A percentile compares a stretch with the other conserved stretches of the same genome.
phyloP scores from a whole-genome alignment of 176 grass and related monocot genomes.

The Zea mays region Zm-B73-REFERENCE-NAM-5.0 NC_050097.1:148315001-148315500 shows the following conservation, averaged over 20 bases:
- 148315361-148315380: conserved; percentile 55
- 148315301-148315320: conserved; percentile 56
- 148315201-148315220: neutral
- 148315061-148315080: neutral
- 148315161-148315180: conserved; percentile 73
- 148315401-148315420: conserved; percentile 65
- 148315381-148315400: conserved; percentile 81
- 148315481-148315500: conserved; percentile 78
- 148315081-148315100: neutral
- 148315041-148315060: conserved; percentile 62
- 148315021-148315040: conserved; percentile 66
- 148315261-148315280: conserved; percentile 14
- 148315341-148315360: conserved; percentile 54
- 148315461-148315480: conserved; percentile 93
- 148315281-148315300: conserved; percentile 7
- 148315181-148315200: conserved; percentile 23
- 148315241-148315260: conserved; percentile 32
- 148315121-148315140: conserved; percentile 17
- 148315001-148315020: conserved; percentile 66
- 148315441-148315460: conserved; percentile 81
- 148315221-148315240: conserved; percentile 2
- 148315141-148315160: conserved; percentile 56
- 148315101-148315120: conserved; percentile 18
- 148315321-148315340: conserved; percentile 86
- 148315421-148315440: conserved; percentile 76